phyloP scores from a whole-genome alignment of 2,329 filamentous ascomycete species.

The Colletotrichum lini region DNA sequence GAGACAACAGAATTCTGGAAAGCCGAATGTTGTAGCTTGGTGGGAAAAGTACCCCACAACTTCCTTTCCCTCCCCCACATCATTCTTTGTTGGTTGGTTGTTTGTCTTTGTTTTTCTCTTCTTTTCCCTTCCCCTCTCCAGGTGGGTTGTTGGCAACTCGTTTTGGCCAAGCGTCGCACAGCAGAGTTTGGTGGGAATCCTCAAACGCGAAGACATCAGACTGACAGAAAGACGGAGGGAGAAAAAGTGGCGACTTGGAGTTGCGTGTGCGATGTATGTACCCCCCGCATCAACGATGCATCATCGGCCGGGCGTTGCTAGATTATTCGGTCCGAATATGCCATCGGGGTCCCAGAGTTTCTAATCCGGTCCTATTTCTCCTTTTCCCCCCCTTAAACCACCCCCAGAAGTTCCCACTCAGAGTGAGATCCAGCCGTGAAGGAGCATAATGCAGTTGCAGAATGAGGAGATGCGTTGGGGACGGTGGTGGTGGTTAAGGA shows the following conservation, averaged over 20 bases:
- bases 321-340: conserved; percentile 32
- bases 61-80: background rate
- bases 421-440: background rate
- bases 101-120: background rate
- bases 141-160: no score
- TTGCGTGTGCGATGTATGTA: background rate
- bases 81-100: background rate
- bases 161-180: background rate
- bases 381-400: background rate
- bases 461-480: background rate
- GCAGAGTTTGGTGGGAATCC: background rate
- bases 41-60: background rate
- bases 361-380: background rate
- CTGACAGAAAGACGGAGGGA: conserved; percentile 4
- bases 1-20: background rate
- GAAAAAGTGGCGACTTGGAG: conserved; percentile 22
- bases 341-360: background rate
- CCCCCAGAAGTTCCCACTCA: background rate
- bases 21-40: background rate
- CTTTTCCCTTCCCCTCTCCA: background rate
- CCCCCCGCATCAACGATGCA: conserved; percentile 26
- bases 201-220: conserved; percentile 26
- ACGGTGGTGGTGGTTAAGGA: background rate
- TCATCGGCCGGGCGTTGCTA: conserved; percentile 1
- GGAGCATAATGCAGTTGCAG: background rate